These are phyloP conservation scores for Acer yangbiense DNA, from an alignment of 345 rosid species.

Conservation along the genomic window DNA sequence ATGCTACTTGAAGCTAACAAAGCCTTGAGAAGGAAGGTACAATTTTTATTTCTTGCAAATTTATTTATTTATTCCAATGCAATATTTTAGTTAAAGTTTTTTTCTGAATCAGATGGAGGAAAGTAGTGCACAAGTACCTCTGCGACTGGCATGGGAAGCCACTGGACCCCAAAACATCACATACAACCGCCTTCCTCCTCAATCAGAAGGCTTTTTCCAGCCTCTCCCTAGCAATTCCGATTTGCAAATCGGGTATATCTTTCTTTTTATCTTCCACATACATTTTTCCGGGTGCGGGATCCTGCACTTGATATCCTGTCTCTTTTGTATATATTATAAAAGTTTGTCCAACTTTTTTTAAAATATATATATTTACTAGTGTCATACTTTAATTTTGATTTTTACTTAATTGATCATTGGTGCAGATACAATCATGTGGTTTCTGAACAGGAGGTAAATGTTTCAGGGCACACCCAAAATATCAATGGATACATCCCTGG, in stretches of 20 bases:
- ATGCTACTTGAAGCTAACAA: slow-evolving; percentile 46
- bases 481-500: slow-evolving; percentile 48
- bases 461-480: slow-evolving; percentile 25
- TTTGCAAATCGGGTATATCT: slow-evolving; percentile 54
- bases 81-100: no score
- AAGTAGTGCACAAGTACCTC: slow-evolving; percentile 24
- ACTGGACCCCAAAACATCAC: slow-evolving; percentile 24
- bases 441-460: slow-evolving; percentile 27
- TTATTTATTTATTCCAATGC: neutral
- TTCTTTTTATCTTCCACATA: no score
- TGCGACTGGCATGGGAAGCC: slow-evolving; percentile 49
- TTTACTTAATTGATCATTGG: neutral
- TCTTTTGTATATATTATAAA: no score
- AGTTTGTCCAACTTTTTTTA: no score
- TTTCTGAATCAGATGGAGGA: slow-evolving; percentile 48
- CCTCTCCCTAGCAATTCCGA: slow-evolving; percentile 37
- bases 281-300: no score
- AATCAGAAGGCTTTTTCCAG: slow-evolving; percentile 49
- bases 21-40: slow-evolving; percentile 49
- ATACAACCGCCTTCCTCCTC: slow-evolving; percentile 32
- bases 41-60: neutral
- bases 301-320: no score
- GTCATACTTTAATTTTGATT: no score
- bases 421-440: slow-evolving; percentile 40
- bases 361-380: no score